Evolutionary conservation across 2,329 filamentous ascomycete species (phyloP).

Genomic region (Colletotrichum echinochloae): DNA sequence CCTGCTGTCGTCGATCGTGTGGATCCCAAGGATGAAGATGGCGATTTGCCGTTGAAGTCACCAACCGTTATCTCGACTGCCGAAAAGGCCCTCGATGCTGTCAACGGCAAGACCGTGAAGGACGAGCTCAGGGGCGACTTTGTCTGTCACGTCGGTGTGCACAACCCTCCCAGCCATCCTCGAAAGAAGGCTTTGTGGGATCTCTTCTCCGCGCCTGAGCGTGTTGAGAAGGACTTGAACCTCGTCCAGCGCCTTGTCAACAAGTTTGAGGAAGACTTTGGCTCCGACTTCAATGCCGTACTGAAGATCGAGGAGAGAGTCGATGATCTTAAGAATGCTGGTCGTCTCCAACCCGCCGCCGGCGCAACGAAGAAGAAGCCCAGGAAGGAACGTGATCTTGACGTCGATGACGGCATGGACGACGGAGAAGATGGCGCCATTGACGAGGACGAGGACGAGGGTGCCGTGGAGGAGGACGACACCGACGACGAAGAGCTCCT

Average conservation of each 20-base stretch:
- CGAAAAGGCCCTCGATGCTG: constrained; percentile 89
- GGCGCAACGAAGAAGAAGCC: constrained; percentile 66
- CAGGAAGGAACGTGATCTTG: constrained; percentile 70
- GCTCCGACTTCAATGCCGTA: constrained; percentile 80
- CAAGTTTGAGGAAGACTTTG: constrained; percentile 88
- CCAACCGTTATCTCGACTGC: constrained; percentile 69
- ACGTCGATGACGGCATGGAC: constrained; percentile 72
- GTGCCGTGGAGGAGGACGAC: constrained; percentile 82
- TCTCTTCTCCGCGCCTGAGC: constrained; percentile 92
- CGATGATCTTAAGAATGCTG: constrained; percentile 81
- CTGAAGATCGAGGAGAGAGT: constrained; percentile 88
- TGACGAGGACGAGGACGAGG: constrained; percentile 85
- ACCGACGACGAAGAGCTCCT: constrained; percentile 90
- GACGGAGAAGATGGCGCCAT: constrained; percentile 73
- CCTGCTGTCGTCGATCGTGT: constrained; percentile 71
- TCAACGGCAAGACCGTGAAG: constrained; percentile 97
- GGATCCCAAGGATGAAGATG: constrained; percentile 79
- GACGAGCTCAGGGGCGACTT: constrained; percentile 95
- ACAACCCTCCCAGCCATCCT: constrained; percentile 86
- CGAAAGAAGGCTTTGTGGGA: constrained; percentile 98
- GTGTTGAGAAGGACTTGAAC: constrained; percentile 89
- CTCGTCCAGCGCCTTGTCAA: constrained; percentile 84
- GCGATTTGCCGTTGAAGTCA: constrained; percentile 68
- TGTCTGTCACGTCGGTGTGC: constrained; percentile 95
- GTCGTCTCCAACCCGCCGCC: constrained; percentile 77